Evolutionary conservation across 164 flowering plant genomes (phyloP), one percentile per base, ranked within the genome.

Genomic region (Tetrastigma voinierianum): DNA sequence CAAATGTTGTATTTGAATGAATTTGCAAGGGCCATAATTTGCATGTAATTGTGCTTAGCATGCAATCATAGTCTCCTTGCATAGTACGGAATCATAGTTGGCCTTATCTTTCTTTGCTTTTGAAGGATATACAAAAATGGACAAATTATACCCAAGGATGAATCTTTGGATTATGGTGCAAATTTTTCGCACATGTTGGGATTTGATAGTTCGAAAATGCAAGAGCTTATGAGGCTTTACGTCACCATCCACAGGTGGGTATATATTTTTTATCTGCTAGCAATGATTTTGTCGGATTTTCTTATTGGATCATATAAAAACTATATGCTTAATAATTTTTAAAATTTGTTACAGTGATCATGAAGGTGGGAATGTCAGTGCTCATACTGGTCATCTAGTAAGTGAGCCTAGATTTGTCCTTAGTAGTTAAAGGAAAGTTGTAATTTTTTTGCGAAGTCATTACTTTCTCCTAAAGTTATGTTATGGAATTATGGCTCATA

Each of bases 321-420:
- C 6, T 7, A 32, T 32, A 32, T 32, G 40, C 40, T 32, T 32
- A 32, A 3, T 32, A 32, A 32, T 17, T 17, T 58, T 49, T 25
- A 46, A 46, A 57, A 59, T 49, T 15, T 72, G 25, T 70, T 83
- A 71, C 91, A 96, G 98, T 85, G 99, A 96, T 72, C 99, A 96
- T 77, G 99, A 96, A 84, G 99, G 99, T 74, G 99, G 99, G 60
- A 96, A 96, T 81, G 98, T 90, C 20, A 93, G 99, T 76, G 96
- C 99, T 71, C 99, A 96, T 73, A 93, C 99, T 68, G 98, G 85
- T 70, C 99, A 93, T 81, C 78, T 96, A 57, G 99, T 96, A 83
- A 80, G 88, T 79, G 43, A 20, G 20, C 44, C 47, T 45, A 9
- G 15, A 65, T 47, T 40, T 19, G 43, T 10, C 46, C n/a, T 32